Base-by-base conservation (phyloP, 768 basidiomycete genomes). In the Trametopsis cervina region DNA sequence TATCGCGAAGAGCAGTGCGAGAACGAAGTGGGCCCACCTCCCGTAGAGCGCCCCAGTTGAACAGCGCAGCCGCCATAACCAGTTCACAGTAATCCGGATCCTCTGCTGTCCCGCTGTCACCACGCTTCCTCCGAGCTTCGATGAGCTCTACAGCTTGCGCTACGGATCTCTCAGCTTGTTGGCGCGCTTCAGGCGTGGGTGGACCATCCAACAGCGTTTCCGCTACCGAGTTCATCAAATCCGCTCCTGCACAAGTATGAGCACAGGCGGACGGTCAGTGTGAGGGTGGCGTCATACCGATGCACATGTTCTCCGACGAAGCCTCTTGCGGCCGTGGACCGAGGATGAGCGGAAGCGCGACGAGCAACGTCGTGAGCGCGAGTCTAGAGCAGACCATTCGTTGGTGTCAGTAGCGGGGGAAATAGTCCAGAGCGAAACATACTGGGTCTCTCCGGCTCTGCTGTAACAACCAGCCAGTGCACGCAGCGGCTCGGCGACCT, bases 401-500 rank as follows among this genome's bases (percentile, higher is more conserved):
- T n/a, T n/a, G n/a, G 29, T 33, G 9, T 33, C 29, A 33, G 29
- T 33, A 15, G 15, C 9, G 29, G 7, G 9, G 7, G 9, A 33
- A 7, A 15, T 15, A 33, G 29, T 33, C 15, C 9, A 33, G 29
- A 15, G 29, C 29, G 43, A 23, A n/a, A 66, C 76, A 50, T 58
- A 83, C 81, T 81, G 74, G n/a, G 69, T 54, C 47, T 76, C 77
- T 18, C 78, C 82, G 27, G 66, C 66, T 26, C 69, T 66, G 3
- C 76, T 74, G 53, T 86, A 85, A 44, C 80, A 79, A 3, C 72
- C 66, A 1, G 77, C 85, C 3, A 88, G 69, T 0, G 81, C 77
- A 55, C 84, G 83, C 26, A 87, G 68, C 1, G 83, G 84, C 9
- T 82, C 80, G 17, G 78, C 81, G 21, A 87, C 63, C 54, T 86